Base-by-base conservation (phyloP, 78 protist genomes). In the Paratrimastix pyriformis region DNA sequence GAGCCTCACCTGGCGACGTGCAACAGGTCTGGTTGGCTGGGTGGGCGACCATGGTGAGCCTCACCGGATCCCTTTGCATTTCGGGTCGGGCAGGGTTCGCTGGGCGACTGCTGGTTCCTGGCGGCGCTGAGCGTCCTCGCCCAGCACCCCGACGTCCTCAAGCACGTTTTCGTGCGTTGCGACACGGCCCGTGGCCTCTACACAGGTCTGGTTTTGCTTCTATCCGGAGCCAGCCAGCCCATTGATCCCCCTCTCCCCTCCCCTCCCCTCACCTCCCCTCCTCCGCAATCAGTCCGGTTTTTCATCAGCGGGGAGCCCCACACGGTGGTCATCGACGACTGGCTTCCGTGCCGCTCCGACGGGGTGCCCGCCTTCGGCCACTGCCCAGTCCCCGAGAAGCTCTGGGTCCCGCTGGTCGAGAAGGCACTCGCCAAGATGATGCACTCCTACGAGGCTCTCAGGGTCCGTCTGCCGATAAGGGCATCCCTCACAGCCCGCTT, bases 51-150 rank as follows among this genome's bases (percentile, higher is more conserved):
- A n/a, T n/a, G n/a, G n/a, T n/a, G n/a, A n/a, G n/a, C n/a, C n/a
- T n/a, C n/a, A n/a, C n/a, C n/a, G n/a, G n/a, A n/a, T n/a, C n/a
- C n/a, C n/a, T n/a, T n/a, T n/a, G n/a, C n/a, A n/a, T n/a, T n/a
- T n/a, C n/a, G n/a, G n/a, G n/a, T 84, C 33, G 54, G 4, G 7
- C 87, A 84, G 84, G 87, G 87, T 42, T 0, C 30, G 35, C 68
- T 84, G 21, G 87, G 87, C 33, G 87, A 84, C 78, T 84, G 87
- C 79, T 84, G 83, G 80, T 58, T 84, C n/a, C 44, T 84, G 48
- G 42, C 78, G 8, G 80, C 87, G 24, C 26, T 73, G 30, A 48
- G 76, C 5, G 60, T 29, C 24, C 7, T 65, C 30, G 83, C 84
- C 1, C 72, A 73, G 76, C 13, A 18, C 1, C 62, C 75, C 0